phyloP scores from a whole-genome alignment of 2,329 filamentous ascomycete species.

The Talaromyces islandicus region DNA sequence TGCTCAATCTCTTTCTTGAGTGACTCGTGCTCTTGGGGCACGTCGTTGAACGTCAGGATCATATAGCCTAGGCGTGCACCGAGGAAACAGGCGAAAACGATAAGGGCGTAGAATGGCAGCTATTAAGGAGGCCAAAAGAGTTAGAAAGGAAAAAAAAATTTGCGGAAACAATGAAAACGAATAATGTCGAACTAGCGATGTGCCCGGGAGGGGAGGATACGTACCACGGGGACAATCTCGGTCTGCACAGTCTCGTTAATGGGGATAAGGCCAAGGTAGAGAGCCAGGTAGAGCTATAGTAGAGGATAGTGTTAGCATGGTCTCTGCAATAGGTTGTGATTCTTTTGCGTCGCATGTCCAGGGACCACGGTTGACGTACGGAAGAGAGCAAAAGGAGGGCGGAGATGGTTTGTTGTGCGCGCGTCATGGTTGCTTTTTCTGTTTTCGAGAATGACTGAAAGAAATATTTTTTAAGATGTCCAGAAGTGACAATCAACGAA shows the following conservation, averaged over 20 bases:
- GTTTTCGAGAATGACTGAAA: background rate
- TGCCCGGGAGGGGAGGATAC: slow-evolving; percentile 36
- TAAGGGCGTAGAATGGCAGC: slow-evolving; percentile 89
- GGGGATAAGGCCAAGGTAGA: slow-evolving; percentile 77
- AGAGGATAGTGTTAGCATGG: slow-evolving; percentile 31
- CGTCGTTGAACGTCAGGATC: slow-evolving; percentile 94
- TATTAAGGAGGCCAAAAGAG: slow-evolving; percentile 30
- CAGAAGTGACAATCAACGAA: background rate
- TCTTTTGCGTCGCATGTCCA: background rate
- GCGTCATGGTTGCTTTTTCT: slow-evolving; percentile 64
- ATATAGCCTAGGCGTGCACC: slow-evolving; percentile 88
- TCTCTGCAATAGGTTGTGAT: background rate
- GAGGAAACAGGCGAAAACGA: slow-evolving; percentile 86
- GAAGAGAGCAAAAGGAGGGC: slow-evolving; percentile 81
- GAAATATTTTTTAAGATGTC: background rate
- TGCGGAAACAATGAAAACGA: too few relatives aligned
- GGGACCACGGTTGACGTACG: slow-evolving; percentile 52
- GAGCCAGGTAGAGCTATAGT: slow-evolving; percentile 86
- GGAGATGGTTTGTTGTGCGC: slow-evolving; percentile 87
- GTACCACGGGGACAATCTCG: slow-evolving; percentile 82
- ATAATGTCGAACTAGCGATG: background rate
- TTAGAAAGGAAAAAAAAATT: background rate
- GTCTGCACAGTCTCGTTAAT: slow-evolving; percentile 71
- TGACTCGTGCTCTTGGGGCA: slow-evolving; percentile 83
- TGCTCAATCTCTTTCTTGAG: slow-evolving; percentile 72